Percentiles rank a stretch among this genome's conserved stretches.
These are phyloP conservation scores for Calocybe indica DNA, from an alignment of 768 basidiomycete species.

Conservation along the genomic window DNA sequence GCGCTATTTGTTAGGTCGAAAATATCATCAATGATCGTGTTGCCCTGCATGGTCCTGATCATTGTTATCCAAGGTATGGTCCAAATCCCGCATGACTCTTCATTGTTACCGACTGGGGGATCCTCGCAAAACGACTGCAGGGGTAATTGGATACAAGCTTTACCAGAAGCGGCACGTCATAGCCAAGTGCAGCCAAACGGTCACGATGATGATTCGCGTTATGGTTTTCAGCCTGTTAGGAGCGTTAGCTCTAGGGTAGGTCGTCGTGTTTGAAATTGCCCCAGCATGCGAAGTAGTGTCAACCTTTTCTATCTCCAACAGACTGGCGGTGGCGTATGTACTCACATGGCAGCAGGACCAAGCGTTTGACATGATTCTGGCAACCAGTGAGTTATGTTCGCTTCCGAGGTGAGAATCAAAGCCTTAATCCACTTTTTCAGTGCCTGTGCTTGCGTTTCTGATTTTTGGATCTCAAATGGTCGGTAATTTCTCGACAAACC, in stretches of 20 bases:
- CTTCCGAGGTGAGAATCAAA: neutral
- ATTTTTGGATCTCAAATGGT: slow-evolving; percentile 20
- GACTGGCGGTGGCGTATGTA: slow-evolving; percentile 15
- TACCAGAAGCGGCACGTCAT: slow-evolving; percentile 13
- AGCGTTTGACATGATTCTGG: slow-evolving; percentile 17
- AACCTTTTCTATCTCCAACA: slow-evolving; percentile 1
- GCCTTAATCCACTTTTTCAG: slow-evolving; percentile 5
- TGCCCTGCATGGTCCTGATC: slow-evolving; percentile 13
- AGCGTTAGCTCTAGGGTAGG: slow-evolving; percentile 19
- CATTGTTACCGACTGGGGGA: neutral
- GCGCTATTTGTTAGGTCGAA: slow-evolving; percentile 12
- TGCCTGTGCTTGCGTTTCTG: slow-evolving; percentile 17
- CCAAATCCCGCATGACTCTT: neutral
- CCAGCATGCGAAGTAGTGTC: neutral
- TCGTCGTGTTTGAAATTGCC: neutral
- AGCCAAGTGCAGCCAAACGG: slow-evolving; percentile 8
- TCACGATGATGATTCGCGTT: slow-evolving; percentile 21
- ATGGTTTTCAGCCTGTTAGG: slow-evolving; percentile 23
- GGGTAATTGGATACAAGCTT: slow-evolving; percentile 17
- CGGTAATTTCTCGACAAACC: neutral
- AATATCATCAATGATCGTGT: slow-evolving; percentile 19
- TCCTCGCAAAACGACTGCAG: slow-evolving; percentile 4
- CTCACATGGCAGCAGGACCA: slow-evolving; percentile 14
- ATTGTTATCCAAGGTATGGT: slow-evolving; percentile 16
- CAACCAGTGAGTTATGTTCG: slow-evolving; percentile 11